Evolutionary conservation across 1,284 basidiomycete species (phyloP), one percentile per base, ranked within the genome.

Genomic region (Irpex rosettiformis): DNA sequence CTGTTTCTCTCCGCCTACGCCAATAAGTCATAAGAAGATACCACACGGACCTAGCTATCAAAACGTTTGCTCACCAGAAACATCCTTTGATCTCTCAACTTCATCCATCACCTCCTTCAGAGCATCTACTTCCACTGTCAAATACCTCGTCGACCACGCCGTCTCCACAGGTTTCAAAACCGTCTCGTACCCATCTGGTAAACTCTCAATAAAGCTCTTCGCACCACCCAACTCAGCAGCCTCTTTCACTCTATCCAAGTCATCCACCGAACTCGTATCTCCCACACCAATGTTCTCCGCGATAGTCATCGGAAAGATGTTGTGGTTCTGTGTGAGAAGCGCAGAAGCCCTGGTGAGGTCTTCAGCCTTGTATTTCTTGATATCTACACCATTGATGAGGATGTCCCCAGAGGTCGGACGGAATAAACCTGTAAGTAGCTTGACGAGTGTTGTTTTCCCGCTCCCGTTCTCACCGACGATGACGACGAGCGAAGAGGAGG

Each of bases 251-350:
- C 78, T 78, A 18, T 79, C 77, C 0, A 78, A 70, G 64, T 85
- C 79, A 24, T 72, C 62, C 7, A 73, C 72, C 61, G 74, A 65
- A 27, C 72, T 66, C 0, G 84, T 82, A 63, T 84, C 80, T 6
- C 87, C 87, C 4, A 88, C 73, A 1, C 77, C 81, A 55, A 89
- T 89, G 64, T 89, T 89, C 60, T 89, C 87, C 66, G 73, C 77
- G 43, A 89, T 82, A 84, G 85, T 83, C 52, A 89, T 71, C 2
- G 22, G n/a, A 64, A 88, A 89, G 61, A 82, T 75, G 0, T 82
- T 84, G 64, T 87, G 88, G 65, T 89, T 88, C 67, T 89, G 88
- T 68, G 87, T 88, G 7, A 89, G 76, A n/a, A 84, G 82, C 3
- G 83, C 80, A 40, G 80, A 80, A 3, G 80, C 77, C 13, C 78